Evolutionary conservation across 2,329 filamentous ascomycete species (phyloP).

Genomic region (Pseudogymnoascus sp.): DNA sequence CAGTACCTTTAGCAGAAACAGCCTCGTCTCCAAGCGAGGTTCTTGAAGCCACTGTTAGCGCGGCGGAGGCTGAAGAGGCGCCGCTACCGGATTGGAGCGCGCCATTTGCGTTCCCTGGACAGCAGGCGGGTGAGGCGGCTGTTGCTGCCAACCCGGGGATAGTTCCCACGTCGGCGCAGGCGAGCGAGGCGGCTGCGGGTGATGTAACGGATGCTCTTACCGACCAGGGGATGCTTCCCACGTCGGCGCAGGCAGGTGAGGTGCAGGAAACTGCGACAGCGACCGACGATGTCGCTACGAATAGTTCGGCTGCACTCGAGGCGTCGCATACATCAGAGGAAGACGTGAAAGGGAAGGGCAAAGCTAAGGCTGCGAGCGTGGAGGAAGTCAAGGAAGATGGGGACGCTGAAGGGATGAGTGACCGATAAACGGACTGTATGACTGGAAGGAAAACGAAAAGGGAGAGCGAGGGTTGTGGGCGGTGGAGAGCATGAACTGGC

Average conservation of each 20-base stretch:
- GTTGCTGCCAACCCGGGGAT: no score
- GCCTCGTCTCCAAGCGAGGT: background rate
- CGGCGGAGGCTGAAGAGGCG: background rate
- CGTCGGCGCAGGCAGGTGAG: background rate
- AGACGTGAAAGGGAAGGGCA: background rate
- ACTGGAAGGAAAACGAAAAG: conserved; percentile 2
- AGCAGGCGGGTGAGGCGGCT: background rate
- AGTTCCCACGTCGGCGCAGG: background rate
- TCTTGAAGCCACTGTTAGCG: background rate
- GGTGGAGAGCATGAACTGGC: conserved; percentile 1
- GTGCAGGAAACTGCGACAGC: background rate
- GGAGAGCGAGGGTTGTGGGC: background rate
- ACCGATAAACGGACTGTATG: background rate
- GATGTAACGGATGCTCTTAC: background rate
- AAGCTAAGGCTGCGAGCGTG: background rate
- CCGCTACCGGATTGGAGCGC: background rate
- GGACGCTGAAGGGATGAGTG: background rate
- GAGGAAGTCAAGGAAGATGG: background rate
- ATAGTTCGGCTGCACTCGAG: background rate
- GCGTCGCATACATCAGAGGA: background rate
- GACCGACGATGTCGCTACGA: background rate
- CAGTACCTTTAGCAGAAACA: background rate
- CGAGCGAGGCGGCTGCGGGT: background rate
- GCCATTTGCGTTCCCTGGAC: background rate
- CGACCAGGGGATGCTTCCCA: background rate